Base-by-base conservation (phyloP, 345 rosid species). In the Dovyalis caffra region DNA sequence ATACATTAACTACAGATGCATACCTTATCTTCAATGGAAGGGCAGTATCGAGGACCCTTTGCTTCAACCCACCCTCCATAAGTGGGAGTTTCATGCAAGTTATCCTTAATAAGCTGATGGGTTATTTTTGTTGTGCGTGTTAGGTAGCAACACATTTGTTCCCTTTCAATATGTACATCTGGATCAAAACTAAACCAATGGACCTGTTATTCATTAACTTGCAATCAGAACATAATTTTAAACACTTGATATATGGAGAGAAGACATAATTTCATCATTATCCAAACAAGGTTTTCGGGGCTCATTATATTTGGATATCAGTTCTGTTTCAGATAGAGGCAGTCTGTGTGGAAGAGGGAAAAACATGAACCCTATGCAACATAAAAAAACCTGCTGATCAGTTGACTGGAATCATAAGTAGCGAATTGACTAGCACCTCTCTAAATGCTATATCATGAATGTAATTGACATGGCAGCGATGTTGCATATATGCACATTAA, bases 41-140 rank as follows among this genome's bases (percentile, higher is more conserved):
- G 99, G 85, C 98, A 95, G 85, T 95, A 95, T 86, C 99, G 83
- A 79, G 99, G 99, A 74, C 99, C 99, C 84, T 91, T 95, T 38
- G 99, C 95, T 87, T 95, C 98, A 68, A 92, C 92, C 99, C 99
- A 95, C 73, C 99, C 99, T 75, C 99, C 99, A 86, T 95, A 95
- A 69, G 99, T 95, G 78, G 99, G 99, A 78, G 98, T 92, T 82
- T 92, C 99, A 78, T 91, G 97, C 89, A 95, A 86, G 83, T 92
- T 95, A 31, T 95, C 95, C 82, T 78, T 83, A 74, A 95, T 95
- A 87, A 95, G 83, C 86, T 91, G 90, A 80, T 95, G 99, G 6
- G 99, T 92, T 53, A 57, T 72, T 79, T 88, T 86, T 9, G 97
- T 92, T 16, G 99, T 95, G 33, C 98, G 94, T 20, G 99, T 95